phyloP scores from a whole-genome alignment of 2,329 filamentous ascomycete genomes.

The Aureobasidium subglaciale region DNA sequence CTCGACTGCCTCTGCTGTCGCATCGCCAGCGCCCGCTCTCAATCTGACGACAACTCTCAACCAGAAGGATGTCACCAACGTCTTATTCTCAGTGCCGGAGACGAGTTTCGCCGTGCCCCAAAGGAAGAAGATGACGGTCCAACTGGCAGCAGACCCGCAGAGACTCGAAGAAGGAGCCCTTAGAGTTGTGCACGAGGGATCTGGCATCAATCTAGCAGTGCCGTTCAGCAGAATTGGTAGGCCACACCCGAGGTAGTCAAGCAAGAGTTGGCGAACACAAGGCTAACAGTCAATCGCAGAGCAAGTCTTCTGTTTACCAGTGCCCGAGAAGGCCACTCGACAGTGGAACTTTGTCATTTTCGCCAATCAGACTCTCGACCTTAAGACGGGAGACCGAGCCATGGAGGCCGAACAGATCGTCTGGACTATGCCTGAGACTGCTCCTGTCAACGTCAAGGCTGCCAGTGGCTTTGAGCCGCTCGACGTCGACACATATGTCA shows the following conservation, averaged over 20 bases:
- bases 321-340: constrained; percentile 57
- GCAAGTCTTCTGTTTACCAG: constrained; percentile 54
- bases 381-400: constrained; percentile 30
- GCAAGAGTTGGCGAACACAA: not conserved
- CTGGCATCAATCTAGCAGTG: constrained; percentile 47
- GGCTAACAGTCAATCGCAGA: constrained; percentile 29
- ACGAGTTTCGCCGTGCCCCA: constrained; percentile 56
- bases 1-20: not conserved
- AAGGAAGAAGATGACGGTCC: constrained; percentile 56
- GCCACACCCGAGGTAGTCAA: not conserved
- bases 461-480: constrained; percentile 9
- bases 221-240: constrained; percentile 42
- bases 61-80: constrained; percentile 24
- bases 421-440: constrained; percentile 52
- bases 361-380: constrained; percentile 44
- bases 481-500: constrained; percentile 41
- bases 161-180: constrained; percentile 25
- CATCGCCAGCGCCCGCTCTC: not conserved
- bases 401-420: constrained; percentile 49
- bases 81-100: constrained; percentile 32
- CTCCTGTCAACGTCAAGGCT: constrained; percentile 37
- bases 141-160: constrained; percentile 38
- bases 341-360: constrained; percentile 58
- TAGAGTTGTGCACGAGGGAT: constrained; percentile 40
- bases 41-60: not conserved